A percentile compares a stretch with the other conserved stretches of the same genome.
These are phyloP conservation scores for Quercus tomentella DNA, from an alignment of 331 rosid genomes.

Conservation along the genomic window DNA sequence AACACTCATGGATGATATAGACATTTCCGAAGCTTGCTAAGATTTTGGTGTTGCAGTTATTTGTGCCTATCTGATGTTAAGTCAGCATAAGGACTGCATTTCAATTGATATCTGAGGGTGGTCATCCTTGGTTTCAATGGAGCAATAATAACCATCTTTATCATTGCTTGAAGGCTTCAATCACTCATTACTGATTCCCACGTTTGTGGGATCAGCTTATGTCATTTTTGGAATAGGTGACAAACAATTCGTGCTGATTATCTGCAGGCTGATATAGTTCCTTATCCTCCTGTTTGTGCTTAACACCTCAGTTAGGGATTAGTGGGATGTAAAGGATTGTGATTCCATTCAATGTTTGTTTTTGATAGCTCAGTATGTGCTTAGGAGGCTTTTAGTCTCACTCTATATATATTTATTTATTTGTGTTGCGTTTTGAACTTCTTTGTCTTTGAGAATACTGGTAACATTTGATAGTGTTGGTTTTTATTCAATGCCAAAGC, in stretches of 20 bases:
- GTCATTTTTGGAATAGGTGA: slow-evolving; percentile 5
- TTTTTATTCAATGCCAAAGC: neutral
- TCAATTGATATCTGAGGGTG: slow-evolving; percentile 20
- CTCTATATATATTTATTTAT: neutral
- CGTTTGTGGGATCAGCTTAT: neutral
- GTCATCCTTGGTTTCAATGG: slow-evolving; percentile 14
- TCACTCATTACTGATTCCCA: neutral
- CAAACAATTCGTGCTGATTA: neutral
- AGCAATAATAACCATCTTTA: slow-evolving; percentile 12
- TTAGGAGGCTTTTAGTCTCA: neutral
- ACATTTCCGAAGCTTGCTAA: neutral
- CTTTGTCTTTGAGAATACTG: neutral
- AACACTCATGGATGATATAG: slow-evolving; percentile 30
- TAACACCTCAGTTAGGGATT: neutral
- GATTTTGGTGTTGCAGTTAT: neutral
- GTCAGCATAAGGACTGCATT: neutral
- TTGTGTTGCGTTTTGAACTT: neutral
- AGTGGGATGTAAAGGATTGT: neutral
- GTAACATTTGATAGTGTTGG: neutral
- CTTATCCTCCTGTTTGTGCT: neutral
- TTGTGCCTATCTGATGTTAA: neutral
- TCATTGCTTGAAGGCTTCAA: slow-evolving; percentile 13
- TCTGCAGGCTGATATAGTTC: neutral
- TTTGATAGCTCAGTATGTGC: neutral
- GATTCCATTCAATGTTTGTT: neutral